Evolutionary conservation across 1,139 yeast species (phyloP).

Genomic region (Suhomyces wounanorum): DNA sequence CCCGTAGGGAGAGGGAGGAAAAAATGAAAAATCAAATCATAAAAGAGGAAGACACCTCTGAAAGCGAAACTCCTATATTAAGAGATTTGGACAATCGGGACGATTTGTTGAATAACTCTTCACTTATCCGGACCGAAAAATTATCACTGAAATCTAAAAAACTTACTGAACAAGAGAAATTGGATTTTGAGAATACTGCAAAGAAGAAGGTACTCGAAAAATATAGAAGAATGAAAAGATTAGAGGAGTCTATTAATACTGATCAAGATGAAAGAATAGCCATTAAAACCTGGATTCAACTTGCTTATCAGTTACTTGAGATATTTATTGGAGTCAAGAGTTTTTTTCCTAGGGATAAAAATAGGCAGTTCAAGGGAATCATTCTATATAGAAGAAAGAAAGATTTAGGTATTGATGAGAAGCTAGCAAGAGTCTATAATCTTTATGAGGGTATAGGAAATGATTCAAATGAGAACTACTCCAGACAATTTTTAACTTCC

Average conservation of each 20-base stretch:
- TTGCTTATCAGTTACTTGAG: constrained; percentile 81
- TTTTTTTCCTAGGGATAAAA: constrained; percentile 77
- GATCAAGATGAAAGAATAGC: constrained; percentile 57
- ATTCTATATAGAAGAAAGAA: constrained; percentile 61
- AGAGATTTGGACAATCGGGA: constrained; percentile 3
- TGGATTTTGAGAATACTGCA: constrained; percentile 59
- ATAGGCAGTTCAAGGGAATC: constrained; percentile 68
- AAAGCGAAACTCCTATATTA: constrained; percentile 7
- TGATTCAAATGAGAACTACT: constrained; percentile 32
- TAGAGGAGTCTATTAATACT: constrained; percentile 53
- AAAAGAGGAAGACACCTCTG: constrained; percentile 13
- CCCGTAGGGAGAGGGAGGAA: constrained; percentile 22
- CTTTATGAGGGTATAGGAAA: constrained; percentile 59
- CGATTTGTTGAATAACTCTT: constrained; percentile 13
- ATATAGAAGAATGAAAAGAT: constrained; percentile 60
- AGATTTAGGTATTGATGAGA: constrained; percentile 68
- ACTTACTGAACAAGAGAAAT: constrained; percentile 57
- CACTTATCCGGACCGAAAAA: constrained; percentile 31
- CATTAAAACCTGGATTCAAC: constrained; percentile 77
- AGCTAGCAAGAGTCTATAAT: constrained; percentile 65
- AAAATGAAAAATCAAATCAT: constrained; percentile 15
- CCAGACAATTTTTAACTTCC: constrained; percentile 45
- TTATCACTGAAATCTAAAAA: constrained; percentile 26
- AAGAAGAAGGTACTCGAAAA: constrained; percentile 64
- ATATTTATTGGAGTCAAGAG: constrained; percentile 74